A percentile compares a stretch with the other conserved stretches of the same genome.
These are phyloP conservation scores for Agrocybe pediades DNA, from an alignment of 768 basidiomycete species.

Conservation along the genomic window DNA sequence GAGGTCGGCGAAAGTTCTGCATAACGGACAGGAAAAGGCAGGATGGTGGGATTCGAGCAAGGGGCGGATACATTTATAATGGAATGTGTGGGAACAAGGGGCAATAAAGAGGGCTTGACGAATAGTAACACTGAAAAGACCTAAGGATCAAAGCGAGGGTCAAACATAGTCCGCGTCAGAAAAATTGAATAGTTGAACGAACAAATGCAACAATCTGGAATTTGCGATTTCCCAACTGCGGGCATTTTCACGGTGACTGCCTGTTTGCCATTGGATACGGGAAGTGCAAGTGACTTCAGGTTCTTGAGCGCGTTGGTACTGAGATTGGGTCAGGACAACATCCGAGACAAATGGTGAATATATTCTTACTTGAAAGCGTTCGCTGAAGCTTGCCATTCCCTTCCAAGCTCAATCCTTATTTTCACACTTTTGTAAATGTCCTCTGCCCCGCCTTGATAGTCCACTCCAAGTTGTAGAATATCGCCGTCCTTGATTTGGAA, in stretches of 20 bases:
- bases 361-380: conserved; percentile 88
- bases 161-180: conserved; percentile 5
- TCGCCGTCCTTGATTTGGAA: conserved; percentile 90
- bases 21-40: conserved; percentile 93
- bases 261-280: conserved; percentile 14
- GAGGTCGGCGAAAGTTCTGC: conserved; percentile 91
- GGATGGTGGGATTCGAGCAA: conserved; percentile 88
- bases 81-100: conserved; percentile 94
- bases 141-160: conserved; percentile 21
- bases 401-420: conserved; percentile 85
- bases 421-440: conserved; percentile 98
- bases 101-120: conserved; percentile 97
- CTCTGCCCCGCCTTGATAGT: conserved; percentile 96
- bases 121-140: conserved; percentile 85
- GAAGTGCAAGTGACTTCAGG: conserved; percentile 67
- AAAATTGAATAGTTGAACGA: conserved; percentile 26
- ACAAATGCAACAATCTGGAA: conserved; percentile 96
- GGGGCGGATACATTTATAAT: conserved; percentile 96
- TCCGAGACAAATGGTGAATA: conserved; percentile 9
- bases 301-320: conserved; percentile 78
- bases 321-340: conserved; percentile 7
- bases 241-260: conserved; percentile 20
- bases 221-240: conserved; percentile 35
- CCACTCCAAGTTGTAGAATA: conserved; percentile 92
- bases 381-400: conserved; percentile 87